A percentile compares a stretch with the other conserved stretches of the same genome.
Evolutionary conservation across 75 land plant genomes (phyloP).

Genomic region (Adiantum capillusveneris): DNA sequence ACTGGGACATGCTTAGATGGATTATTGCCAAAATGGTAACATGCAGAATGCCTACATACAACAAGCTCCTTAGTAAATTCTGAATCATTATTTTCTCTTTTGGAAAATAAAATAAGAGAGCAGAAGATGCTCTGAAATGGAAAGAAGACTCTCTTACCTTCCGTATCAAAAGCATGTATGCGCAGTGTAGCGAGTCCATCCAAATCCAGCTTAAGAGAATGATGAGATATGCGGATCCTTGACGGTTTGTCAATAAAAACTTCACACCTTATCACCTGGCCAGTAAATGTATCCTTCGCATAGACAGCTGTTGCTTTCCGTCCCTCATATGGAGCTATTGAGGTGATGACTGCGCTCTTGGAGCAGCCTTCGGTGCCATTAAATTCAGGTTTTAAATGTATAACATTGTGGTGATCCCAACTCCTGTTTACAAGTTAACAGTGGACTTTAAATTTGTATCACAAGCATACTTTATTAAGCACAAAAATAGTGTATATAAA

Average conservation of each 20-base stretch:
- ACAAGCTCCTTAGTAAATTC: too few species aligned
- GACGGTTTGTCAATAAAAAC: conserved; percentile 82
- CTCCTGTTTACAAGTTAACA: too few species aligned
- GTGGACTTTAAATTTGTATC: too few species aligned
- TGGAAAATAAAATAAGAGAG: too few species aligned
- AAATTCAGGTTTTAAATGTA: conserved; percentile 73
- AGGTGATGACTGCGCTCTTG: conserved; percentile 73
- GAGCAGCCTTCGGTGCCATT: conserved; percentile 68
- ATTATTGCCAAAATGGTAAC: too few species aligned
- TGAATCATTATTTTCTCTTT: too few species aligned
- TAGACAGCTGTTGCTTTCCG: conserved; percentile 81
- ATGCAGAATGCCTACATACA: too few species aligned
- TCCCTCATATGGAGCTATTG: conserved; percentile 78
- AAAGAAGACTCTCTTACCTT: too few species aligned
- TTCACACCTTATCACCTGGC: conserved; percentile 80
- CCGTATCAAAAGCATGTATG: conserved; percentile 79
- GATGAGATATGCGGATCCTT: conserved; percentile 87
- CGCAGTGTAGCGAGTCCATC: conserved; percentile 87
- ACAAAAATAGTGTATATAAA: too few species aligned
- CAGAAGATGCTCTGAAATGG: too few species aligned
- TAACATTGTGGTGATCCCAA: conserved; percentile 95
- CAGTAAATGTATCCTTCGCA: conserved; percentile 67
- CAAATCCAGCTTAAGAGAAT: conserved; percentile 82
- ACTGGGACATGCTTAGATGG: too few species aligned
- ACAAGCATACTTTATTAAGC: too few species aligned